phyloP scores from a whole-genome alignment of 2,329 filamentous ascomycete species.

The Ilyonectria robusta region DNA sequence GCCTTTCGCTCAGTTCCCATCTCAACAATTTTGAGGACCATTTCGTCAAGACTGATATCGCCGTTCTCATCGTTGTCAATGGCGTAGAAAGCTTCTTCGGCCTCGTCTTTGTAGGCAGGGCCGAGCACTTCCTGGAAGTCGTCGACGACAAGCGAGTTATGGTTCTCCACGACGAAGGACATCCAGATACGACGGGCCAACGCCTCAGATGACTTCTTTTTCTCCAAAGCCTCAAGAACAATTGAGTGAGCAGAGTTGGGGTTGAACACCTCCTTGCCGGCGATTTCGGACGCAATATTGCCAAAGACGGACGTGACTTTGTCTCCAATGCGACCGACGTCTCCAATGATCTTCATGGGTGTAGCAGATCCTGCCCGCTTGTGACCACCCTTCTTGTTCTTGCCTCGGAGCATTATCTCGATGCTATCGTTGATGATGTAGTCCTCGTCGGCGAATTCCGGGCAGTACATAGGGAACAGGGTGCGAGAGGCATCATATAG shows the following conservation, averaged over 20 bases:
- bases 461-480: conserved; percentile 93
- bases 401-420: conserved; percentile 75
- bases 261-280: conserved; percentile 95
- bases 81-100: conserved; percentile 85
- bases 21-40: conserved; percentile 89
- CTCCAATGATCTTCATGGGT: conserved; percentile 84
- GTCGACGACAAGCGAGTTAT: conserved; percentile 82
- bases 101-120: conserved; percentile 78
- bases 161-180: conserved; percentile 95
- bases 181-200: conserved; percentile 96
- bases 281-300: conserved; percentile 93
- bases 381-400: conserved; percentile 55
- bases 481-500: conserved; percentile 92
- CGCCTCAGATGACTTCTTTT: conserved; percentile 87
- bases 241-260: conserved; percentile 91
- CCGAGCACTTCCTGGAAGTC: conserved; percentile 93
- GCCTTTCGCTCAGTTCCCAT: conserved; percentile 89
- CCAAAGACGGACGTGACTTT: conserved; percentile 95
- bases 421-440: conserved; percentile 90
- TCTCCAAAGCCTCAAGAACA: conserved; percentile 90
- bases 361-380: conserved; percentile 74
- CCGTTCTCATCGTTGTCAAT: conserved; percentile 92
- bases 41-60: conserved; percentile 95
- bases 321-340: conserved; percentile 87
- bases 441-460: conserved; percentile 92